Base-by-base conservation (phyloP, 75 land plant species). In the Cryptomeria japonica region DNA sequence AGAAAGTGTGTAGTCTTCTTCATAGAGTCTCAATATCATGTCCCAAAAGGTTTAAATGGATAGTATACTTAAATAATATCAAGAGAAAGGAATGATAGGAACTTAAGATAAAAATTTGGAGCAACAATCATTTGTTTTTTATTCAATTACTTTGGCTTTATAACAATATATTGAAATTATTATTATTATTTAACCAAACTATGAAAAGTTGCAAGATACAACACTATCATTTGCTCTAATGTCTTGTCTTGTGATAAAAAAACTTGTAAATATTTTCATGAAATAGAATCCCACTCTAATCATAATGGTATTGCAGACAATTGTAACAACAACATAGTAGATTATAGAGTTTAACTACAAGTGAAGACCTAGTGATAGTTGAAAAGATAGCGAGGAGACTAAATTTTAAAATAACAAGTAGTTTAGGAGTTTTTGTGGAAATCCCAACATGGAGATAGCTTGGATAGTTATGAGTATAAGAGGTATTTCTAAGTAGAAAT, bases 161-260 rank as follows among this genome's bases (percentile, higher is more conserved):
- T 64, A 64, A 64, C 28, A 19, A 2, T 64, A 64, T 4, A 64
- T 64, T 64, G 70, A 64, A 64, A n/a, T n/a, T n/a, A 64, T 64
- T 19, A 79, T 42, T n/a, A n/a, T n/a, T n/a, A 16, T 79, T 79
- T 38, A 79, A 79, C 82, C 82, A 32, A 79, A 39, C 82, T 22
- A 4, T 79, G 16, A 38, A 79, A 79, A 79, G 22, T 79, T 79
- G 16, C 13, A 79, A 79, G 82, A 79, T 79, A 79, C 15, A 79
- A 7, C 19, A 79, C 18, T 44, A 39, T 79, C 46, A 39, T 39
- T 1, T 39, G 25, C 14, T 38, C 13, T 7, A 64, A 36, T 79
- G n/a, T 39, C 42, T 37, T 39, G 14, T 25, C 4, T 0, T 22
- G 42, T 39, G 28, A 79, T 79, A 42, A 79, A 28, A 8, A 38